A percentile compares a stretch with the other conserved stretches of the same genome.
These are phyloP conservation scores for Corniculantispora saksenae DNA, from an alignment of 2,329 filamentous ascomycete genomes.

Conservation along the genomic window DNA sequence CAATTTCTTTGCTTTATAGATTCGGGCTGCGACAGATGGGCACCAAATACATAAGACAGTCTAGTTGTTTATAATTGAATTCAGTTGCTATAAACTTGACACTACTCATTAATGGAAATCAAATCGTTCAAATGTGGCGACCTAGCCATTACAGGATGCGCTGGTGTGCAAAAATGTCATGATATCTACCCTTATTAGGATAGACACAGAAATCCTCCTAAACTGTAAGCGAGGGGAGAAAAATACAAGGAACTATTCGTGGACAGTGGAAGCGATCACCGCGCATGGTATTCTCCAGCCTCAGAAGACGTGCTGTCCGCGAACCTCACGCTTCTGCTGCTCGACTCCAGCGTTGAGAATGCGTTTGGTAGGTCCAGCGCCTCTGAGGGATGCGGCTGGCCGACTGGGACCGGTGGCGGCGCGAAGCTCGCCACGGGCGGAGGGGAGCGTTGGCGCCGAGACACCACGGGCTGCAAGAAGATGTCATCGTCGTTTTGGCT, in stretches of 20 bases:
- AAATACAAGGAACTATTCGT: background rate
- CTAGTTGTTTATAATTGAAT: background rate
- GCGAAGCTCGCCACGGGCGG: background rate
- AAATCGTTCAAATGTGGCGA: too few relatives aligned
- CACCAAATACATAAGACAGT: background rate
- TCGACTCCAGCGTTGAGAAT: background rate
- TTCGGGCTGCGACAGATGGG: background rate
- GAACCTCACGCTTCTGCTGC: background rate
- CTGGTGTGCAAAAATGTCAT: background rate
- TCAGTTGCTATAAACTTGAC: background rate
- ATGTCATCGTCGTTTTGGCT: slow-evolving; percentile 9
- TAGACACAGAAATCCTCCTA: background rate
- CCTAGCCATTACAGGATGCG: too few relatives aligned
- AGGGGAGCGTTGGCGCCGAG: background rate
- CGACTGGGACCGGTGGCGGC: background rate
- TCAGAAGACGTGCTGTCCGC: background rate
- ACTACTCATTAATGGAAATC: background rate
- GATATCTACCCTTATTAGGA: background rate
- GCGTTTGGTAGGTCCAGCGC: background rate
- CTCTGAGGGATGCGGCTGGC: slow-evolving; percentile 6
- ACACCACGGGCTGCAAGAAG: background rate
- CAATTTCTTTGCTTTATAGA: background rate
- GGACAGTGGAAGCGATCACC: background rate
- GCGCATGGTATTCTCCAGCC: too few relatives aligned
- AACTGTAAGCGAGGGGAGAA: background rate